Conservation (phyloP, 495 filamentous ascomycete genomes). For the Penicillium chermesinum region DNA sequence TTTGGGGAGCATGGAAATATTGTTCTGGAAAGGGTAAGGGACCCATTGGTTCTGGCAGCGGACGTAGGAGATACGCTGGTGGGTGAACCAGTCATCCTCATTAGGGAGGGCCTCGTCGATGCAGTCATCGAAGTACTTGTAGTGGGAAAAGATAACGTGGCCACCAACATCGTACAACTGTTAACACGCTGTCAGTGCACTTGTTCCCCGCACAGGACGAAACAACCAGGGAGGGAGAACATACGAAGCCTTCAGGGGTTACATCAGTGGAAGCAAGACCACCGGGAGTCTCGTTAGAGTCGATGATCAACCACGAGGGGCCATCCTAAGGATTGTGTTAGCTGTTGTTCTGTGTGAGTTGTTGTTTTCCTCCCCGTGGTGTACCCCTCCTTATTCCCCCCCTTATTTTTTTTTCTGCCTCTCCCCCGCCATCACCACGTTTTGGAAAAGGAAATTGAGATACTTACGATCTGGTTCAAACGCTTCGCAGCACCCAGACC, state of each 20-base stretch:
- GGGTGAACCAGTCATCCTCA: slow-evolving; percentile 90
- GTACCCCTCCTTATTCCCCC: slow-evolving; percentile 19
- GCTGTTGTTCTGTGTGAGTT: slow-evolving; percentile 8
- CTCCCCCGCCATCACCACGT: slow-evolving; percentile 5
- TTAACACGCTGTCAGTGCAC: not conserved
- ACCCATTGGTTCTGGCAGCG: slow-evolving; percentile 96
- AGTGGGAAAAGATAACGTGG: slow-evolving; percentile 99
- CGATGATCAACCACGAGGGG: slow-evolving; percentile 93
- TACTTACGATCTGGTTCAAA: slow-evolving; percentile 84
- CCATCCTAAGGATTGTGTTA: slow-evolving; percentile 55
- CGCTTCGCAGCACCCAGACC: slow-evolving; percentile 96
- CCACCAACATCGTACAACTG: slow-evolving; percentile 92
- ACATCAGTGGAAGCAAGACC: slow-evolving; percentile 96
- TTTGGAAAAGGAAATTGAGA: slow-evolving; percentile 16
- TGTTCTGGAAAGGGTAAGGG: slow-evolving; percentile 99
- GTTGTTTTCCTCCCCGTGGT: slow-evolving; percentile 1
- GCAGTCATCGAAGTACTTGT: slow-evolving; percentile 99
- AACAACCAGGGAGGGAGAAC: slow-evolving; percentile 35
- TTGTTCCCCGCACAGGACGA: slow-evolving; percentile 12
- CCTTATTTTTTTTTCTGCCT: slow-evolving; percentile 14
- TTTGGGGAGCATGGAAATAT: slow-evolving; percentile 97
- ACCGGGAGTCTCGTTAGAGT: slow-evolving; percentile 87
- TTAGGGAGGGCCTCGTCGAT: slow-evolving; percentile 93
- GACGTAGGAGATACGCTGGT: slow-evolving; percentile 98
- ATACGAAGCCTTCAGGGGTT: slow-evolving; percentile 94